phyloP scores from a whole-genome alignment of 768 basidiomycete species.

The Lactarius hatsudake region DNA sequence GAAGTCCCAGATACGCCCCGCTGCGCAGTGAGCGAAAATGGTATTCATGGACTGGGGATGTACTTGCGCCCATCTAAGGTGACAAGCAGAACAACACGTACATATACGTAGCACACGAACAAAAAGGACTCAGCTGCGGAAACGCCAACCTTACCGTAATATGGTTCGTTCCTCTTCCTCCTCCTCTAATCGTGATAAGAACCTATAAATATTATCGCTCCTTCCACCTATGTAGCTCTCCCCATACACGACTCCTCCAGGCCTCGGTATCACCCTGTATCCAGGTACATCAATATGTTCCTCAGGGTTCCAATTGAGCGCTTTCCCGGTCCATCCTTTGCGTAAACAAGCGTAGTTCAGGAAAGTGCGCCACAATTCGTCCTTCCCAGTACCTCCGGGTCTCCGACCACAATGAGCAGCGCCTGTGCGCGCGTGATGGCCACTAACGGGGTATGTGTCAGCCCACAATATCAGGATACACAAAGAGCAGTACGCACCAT shows the following conservation, averaged over 20 bases:
- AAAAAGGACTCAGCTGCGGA: background rate
- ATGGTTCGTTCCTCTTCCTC: background rate
- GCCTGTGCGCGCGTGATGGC: conserved; percentile 66
- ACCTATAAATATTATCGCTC: background rate
- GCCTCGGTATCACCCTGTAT: background rate
- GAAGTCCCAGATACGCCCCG: background rate
- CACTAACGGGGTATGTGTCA: conserved; percentile 38
- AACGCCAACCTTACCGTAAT: background rate
- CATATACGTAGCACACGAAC: too few species aligned
- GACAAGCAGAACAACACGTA: too few species aligned
- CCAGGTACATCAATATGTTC: background rate
- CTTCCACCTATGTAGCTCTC: conserved; percentile 10
- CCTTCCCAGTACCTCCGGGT: conserved; percentile 57
- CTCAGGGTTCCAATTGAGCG: conserved; percentile 38
- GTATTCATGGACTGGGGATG: too few species aligned
- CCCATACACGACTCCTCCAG: background rate
- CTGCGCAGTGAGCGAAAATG: background rate
- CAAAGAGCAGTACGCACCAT: conserved; percentile 33
- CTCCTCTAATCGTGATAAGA: background rate
- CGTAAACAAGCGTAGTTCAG: conserved; percentile 50
- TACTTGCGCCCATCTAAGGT: background rate
- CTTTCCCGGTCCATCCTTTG: conserved; percentile 53
- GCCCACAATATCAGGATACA: background rate
- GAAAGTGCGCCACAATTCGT: conserved; percentile 59
- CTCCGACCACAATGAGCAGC: conserved; percentile 59